Evolutionary conservation across 2,329 filamentous ascomycete species (phyloP).

Genomic region (Beauveria caledonica): DNA sequence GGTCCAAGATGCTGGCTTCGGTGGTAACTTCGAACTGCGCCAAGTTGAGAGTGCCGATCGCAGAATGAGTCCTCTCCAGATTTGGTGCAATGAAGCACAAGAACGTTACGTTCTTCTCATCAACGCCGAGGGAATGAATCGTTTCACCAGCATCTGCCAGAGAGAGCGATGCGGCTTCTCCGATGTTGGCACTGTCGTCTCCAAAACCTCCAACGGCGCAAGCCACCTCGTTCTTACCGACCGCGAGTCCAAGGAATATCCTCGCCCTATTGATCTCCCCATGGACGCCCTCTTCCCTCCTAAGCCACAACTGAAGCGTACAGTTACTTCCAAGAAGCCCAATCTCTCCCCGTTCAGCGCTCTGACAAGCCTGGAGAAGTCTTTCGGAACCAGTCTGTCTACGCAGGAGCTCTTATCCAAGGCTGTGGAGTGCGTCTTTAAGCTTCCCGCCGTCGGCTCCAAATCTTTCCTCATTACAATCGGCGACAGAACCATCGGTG

Average conservation of each 20-base stretch:
- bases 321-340: conserved; percentile 61
- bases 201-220: conserved; percentile 52
- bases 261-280: conserved; percentile 77
- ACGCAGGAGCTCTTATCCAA: conserved; percentile 49
- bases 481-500: conserved; percentile 84
- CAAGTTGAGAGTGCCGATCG: conserved; percentile 85
- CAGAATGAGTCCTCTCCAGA: conserved; percentile 90
- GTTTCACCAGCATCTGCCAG: conserved; percentile 58
- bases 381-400: conserved; percentile 44
- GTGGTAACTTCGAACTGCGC: conserved; percentile 87
- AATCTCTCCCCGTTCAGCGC: conserved; percentile 66
- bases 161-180: conserved; percentile 91
- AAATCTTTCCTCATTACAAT: conserved; percentile 98
- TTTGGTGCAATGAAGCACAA: conserved; percentile 97
- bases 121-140: conserved; percentile 70
- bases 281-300: conserved; percentile 86
- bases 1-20: conserved; percentile 84
- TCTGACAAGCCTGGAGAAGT: conserved; percentile 52
- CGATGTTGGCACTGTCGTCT: conserved; percentile 71
- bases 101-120: conserved; percentile 92
- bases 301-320: conserved; percentile 69
- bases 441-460: conserved; percentile 84
- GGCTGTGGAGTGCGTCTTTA: conserved; percentile 73
- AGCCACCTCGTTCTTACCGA: conserved; percentile 74
- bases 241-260: conserved; percentile 64